Evolutionary conservation across 225 moss, liverwort and hornwort genomes (phyloP), one percentile per base, ranked within the genome.

Genomic region (Lunularia cruciata): DNA sequence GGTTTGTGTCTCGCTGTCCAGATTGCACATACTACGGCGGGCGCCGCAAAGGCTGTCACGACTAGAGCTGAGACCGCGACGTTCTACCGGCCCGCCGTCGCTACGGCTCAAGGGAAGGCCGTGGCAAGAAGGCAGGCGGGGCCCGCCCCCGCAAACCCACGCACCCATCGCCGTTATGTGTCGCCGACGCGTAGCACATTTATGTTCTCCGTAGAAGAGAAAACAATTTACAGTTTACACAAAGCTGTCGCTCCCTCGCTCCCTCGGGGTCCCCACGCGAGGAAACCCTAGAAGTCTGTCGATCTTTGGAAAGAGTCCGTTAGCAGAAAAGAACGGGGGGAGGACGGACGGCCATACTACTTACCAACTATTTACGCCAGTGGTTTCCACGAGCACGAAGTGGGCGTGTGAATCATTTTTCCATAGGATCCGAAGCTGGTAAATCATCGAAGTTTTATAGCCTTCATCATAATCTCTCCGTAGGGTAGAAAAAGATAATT

Each of bases 161-260:
- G 57, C 64, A 55, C 67, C 65, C 57, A 32, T 74, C 46, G 67
- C 74, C 74, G 67, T 66, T 58, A 27, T 58, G 58, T 45, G 57
- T 33, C 67, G 48, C 67, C 57, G 66, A 67, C 58, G 67, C 67
- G 58, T 58, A 23, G 7, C 19, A 27, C 74, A 74, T 74, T 74
- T 74, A 74, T 67, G 43, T 59, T 58, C 43, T 46, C 20, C 47
- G 59, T 59, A 59, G 32, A 57, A 33, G 33, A 57, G 32, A 1
- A 18, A 57, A 32, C 11, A 16, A 16, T 28, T n/a, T n/a, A n/a
- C 5, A 54, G 54, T 54, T n/a, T n/a, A n/a, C n/a, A 28, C 54
- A 28, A 28, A 54, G 54, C 54, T 27, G 27, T 54, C 54, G 8
- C 47, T 5, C n/a, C n/a, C n/a, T n/a, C n/a, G n/a, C n/a, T n/a